Percentiles rank a stretch among this genome's conserved stretches.
phyloP scores from a whole-genome alignment of 2,329 filamentous ascomycete species.

The Claviceps sorghi region DNA sequence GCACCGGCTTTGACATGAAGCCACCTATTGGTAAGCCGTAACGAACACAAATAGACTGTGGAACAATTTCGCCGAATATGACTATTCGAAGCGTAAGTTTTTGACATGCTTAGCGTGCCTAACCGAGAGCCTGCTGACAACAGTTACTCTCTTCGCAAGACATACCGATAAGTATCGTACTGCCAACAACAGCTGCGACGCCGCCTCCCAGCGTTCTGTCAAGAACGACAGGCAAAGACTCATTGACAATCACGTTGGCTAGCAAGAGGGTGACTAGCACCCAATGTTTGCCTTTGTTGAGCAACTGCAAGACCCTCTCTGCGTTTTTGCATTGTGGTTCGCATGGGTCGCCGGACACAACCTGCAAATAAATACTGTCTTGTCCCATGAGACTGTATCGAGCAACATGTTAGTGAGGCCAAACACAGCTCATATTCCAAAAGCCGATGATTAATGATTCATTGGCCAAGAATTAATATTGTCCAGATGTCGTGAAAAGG shows the following conservation, averaged over 20 bases:
- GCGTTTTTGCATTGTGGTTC: slow-evolving; percentile 80
- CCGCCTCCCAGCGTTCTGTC: slow-evolving; percentile 89
- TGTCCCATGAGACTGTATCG: slow-evolving; percentile 43
- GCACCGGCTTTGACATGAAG: slow-evolving; percentile 78
- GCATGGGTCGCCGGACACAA: slow-evolving; percentile 73
- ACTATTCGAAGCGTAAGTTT: slow-evolving; percentile 39
- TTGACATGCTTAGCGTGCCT: slow-evolving; percentile 8
- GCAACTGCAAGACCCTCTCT: slow-evolving; percentile 59
- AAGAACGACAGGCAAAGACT: slow-evolving; percentile 86
- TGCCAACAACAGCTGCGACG: slow-evolving; percentile 84
- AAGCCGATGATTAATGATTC: not conserved
- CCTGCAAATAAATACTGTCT: slow-evolving; percentile 94
- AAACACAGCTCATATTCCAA: not conserved
- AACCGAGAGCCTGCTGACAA: too few species aligned
- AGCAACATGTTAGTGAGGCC: slow-evolving; percentile 1
- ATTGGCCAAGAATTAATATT: not conserved
- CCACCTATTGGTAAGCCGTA: slow-evolving; percentile 92
- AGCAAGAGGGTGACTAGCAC: slow-evolving; percentile 86
- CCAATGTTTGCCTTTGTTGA: slow-evolving; percentile 92
- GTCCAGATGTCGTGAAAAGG: too few species aligned
- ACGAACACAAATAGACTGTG: slow-evolving; percentile 90
- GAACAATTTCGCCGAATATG: slow-evolving; percentile 93
- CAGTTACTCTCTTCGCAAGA: not conserved
- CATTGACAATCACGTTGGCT: slow-evolving; percentile 96
- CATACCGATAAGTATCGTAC: slow-evolving; percentile 84